Conservation (phyloP, 2,329 filamentous ascomycete genomes). For the Fusarium xylarioides region DNA sequence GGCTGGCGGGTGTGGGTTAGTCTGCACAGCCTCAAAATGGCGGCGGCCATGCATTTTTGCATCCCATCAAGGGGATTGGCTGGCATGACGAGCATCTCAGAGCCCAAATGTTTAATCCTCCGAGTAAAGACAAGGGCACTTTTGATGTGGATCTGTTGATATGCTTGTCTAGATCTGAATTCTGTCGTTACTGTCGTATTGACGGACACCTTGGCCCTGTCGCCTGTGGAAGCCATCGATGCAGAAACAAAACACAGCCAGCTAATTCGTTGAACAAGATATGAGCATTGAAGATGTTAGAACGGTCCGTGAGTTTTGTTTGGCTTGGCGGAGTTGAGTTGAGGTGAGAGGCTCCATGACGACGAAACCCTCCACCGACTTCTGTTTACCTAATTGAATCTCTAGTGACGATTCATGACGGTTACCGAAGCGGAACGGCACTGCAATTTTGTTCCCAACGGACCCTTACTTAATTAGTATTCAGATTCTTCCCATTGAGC, state of each 20-base stretch:
- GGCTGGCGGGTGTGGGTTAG: constrained; percentile 25
- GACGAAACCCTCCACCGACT: not conserved
- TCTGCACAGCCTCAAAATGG: constrained; percentile 35
- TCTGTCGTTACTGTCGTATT: constrained; percentile 14
- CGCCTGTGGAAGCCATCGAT: not conserved
- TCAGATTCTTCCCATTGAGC: constrained; percentile 19
- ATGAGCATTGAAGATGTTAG: not conserved
- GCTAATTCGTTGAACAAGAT: constrained; percentile 5
- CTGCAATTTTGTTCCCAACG: constrained; percentile 15
- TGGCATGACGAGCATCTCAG: constrained; percentile 3
- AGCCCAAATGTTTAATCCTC: constrained; percentile 6
- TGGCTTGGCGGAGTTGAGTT: not conserved
- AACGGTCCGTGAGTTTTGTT: not conserved
- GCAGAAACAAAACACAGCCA: constrained; percentile 19
- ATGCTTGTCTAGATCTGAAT: constrained; percentile 24
- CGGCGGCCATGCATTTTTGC: constrained; percentile 18
- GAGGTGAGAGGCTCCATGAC: not conserved
- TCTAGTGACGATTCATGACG: not conserved
- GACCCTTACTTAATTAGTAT: not conserved
- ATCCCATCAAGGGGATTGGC: not conserved
- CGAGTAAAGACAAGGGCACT: constrained; percentile 17
- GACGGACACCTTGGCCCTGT: not conserved
- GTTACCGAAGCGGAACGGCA: not conserved
- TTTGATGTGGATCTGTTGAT: constrained; percentile 18
- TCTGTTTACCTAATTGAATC: constrained; percentile 20